phyloP scores from a whole-genome alignment of 2,329 filamentous ascomycete species.

The Alternaria sp. region DNA sequence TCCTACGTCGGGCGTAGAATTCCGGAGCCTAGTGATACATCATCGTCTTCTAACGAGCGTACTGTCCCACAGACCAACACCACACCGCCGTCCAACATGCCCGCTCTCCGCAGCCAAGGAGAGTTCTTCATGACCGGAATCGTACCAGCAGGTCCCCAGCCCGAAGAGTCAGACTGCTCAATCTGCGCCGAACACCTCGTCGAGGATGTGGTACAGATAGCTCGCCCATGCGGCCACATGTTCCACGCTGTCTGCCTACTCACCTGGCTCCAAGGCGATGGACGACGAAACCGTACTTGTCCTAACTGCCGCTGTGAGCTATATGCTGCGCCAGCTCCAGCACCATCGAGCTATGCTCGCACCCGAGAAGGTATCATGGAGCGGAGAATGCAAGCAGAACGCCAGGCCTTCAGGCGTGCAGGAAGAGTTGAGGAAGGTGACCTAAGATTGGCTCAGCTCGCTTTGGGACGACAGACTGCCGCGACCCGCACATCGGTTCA shows the following conservation, averaged over 20 bases:
- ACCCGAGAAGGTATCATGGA: background rate
- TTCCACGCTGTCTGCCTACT: slow-evolving; percentile 6
- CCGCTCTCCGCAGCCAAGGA: background rate
- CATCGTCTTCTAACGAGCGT: background rate
- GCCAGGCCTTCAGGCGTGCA: too few species aligned
- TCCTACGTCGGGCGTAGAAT: background rate
- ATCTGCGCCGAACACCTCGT: background rate
- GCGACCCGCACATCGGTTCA: background rate
- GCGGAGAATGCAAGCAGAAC: background rate
- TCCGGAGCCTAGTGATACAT: background rate
- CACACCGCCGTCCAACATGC: background rate
- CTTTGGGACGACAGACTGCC: background rate
- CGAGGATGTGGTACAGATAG: background rate
- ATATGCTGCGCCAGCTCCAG: background rate
- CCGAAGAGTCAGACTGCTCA: background rate
- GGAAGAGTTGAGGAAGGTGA: background rate
- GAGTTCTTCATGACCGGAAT: slow-evolving; percentile 8
- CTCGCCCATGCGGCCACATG: background rate
- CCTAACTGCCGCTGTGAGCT: slow-evolving; percentile 5
- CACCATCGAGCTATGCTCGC: too few species aligned
- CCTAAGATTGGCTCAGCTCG: background rate
- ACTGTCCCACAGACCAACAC: background rate
- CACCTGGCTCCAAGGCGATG: background rate
- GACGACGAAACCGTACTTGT: background rate
- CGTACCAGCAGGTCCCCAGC: background rate